Evolutionary conservation across 2,329 filamentous ascomycete genomes (phyloP).

Genomic region (Aspergillus calidoustus): DNA sequence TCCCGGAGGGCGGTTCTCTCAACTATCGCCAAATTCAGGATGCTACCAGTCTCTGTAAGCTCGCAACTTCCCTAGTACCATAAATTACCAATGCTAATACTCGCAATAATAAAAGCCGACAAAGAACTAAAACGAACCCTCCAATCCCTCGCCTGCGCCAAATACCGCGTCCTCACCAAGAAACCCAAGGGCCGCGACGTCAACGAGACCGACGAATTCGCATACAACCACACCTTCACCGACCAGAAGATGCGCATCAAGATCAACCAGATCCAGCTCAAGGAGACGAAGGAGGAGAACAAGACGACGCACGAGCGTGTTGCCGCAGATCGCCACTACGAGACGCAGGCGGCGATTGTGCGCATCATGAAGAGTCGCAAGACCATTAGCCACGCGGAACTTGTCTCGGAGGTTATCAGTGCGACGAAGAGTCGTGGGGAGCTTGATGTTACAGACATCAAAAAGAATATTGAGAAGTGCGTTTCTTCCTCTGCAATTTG

Average conservation of each 20-base stretch:
- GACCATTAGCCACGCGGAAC: constrained; percentile 79
- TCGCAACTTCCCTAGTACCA: background rate
- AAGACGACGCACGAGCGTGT: constrained; percentile 91
- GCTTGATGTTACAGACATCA: constrained; percentile 84
- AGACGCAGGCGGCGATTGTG: constrained; percentile 96
- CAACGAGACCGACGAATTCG: constrained; percentile 77
- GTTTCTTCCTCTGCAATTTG: constrained; percentile 40
- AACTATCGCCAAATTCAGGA: constrained; percentile 76
- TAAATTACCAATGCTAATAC: constrained; percentile 29
- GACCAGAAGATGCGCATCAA: constrained; percentile 90
- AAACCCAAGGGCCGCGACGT: constrained; percentile 85
- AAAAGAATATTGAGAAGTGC: constrained; percentile 94
- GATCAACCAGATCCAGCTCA: constrained; percentile 98
- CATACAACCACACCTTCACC: constrained; percentile 75
- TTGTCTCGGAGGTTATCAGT: constrained; percentile 90
- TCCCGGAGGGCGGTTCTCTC: constrained; percentile 66
- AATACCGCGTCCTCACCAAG: constrained; percentile 81
- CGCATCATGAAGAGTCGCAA: constrained; percentile 96
- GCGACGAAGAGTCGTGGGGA: constrained; percentile 86
- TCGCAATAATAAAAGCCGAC: constrained; percentile 55
- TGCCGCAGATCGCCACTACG: constrained; percentile 86
- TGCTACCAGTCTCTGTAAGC: constrained; percentile 72
- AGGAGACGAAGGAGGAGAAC: constrained; percentile 94
- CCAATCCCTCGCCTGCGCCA: constrained; percentile 92
- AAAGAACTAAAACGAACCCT: constrained; percentile 85